Evolutionary conservation across 305 asterid species (phyloP), one percentile per base, ranked within the genome.

Genomic region (Ruellia speciosa): DNA sequence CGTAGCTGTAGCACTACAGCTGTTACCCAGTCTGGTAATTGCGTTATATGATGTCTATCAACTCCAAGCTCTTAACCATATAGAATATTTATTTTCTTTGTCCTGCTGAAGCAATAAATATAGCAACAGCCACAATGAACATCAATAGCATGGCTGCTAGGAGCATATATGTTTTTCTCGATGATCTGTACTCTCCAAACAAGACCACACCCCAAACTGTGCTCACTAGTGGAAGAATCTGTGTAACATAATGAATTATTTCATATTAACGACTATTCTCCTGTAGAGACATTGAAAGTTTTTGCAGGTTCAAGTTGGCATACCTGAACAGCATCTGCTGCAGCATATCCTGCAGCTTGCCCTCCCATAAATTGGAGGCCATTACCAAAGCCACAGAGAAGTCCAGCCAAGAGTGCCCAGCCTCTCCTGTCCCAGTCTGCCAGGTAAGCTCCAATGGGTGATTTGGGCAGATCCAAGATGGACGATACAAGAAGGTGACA

Each of bases 261-360:
- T 16, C 18, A 14, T 47, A 47, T 47, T 47, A 47, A 47, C 7
- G 10, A 4, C 3, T 4, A 16, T 47, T 47, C 14, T 47, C n/a
- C 1, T 0, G 9, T 19, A 47, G 52, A 47, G 52, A 47, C n/a
- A n/a, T 47, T 47, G 19, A 16, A 47, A 2, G 9, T 4, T 47
- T 47, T 47, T 15, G 3, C 52, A 15, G 18, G 20, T 47, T 47
- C 19, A 47, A 16, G 18, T 16, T 47, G 18, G 72, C 71, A 54
- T 15, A 77, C 86, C 83, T 77, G 87, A 68, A 79, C 89, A 17
- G 82, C 84, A 20, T 77, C 89, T 24, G 86, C 89, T 43, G 89
- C 86, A 24, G 89, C 86, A 17, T 79, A 79, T 51, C 89, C 86
- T 31, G 86, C 89, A n/a, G 84, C 81, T 54, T 81, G 81, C 54